phyloP scores from a whole-genome alignment of 2,329 filamentous ascomycete genomes.

The Ambrosiella xylebori region DNA sequence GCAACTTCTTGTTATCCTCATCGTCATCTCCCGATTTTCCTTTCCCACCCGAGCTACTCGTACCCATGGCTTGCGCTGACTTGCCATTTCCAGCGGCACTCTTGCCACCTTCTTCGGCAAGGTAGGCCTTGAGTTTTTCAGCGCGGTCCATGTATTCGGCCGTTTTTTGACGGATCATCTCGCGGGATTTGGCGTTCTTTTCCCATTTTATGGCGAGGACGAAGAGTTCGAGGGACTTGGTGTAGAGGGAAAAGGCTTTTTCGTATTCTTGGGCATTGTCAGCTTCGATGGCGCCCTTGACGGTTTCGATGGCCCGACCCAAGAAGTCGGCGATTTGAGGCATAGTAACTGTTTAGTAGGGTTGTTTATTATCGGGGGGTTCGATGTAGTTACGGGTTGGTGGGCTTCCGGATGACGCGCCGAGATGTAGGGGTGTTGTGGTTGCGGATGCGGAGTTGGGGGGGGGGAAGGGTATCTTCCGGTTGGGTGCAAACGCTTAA shows the following conservation, averaged over 20 bases:
- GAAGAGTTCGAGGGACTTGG: conserved; percentile 88
- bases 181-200: conserved; percentile 93
- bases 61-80: conserved; percentile 46
- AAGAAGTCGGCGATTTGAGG: conserved; percentile 61
- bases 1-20: conserved; percentile 86
- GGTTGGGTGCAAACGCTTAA: too few relatives aligned
- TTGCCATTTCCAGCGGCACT: conserved; percentile 36
- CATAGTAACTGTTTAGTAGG: conserved; percentile 3
- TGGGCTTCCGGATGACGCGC: not conserved
- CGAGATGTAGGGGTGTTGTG: not conserved
- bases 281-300: conserved; percentile 93
- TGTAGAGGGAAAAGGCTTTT: conserved; percentile 91
- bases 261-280: conserved; percentile 95
- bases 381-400: not conserved
- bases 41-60: conserved; percentile 48
- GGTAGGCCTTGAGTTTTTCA: conserved; percentile 89
- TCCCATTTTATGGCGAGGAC: conserved; percentile 99
- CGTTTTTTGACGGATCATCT: conserved; percentile 90
- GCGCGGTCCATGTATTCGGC: conserved; percentile 97
- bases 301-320: conserved; percentile 86
- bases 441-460: not conserved
- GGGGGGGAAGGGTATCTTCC: too few relatives aligned
- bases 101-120: conserved; percentile 56
- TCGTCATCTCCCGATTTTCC: conserved; percentile 46
- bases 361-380: not conserved